Evolutionary conservation across 169 alveolate genomes (phyloP), one percentile per base, ranked within the genome.

Genomic region (Cryptosporidium xiaoi): DNA sequence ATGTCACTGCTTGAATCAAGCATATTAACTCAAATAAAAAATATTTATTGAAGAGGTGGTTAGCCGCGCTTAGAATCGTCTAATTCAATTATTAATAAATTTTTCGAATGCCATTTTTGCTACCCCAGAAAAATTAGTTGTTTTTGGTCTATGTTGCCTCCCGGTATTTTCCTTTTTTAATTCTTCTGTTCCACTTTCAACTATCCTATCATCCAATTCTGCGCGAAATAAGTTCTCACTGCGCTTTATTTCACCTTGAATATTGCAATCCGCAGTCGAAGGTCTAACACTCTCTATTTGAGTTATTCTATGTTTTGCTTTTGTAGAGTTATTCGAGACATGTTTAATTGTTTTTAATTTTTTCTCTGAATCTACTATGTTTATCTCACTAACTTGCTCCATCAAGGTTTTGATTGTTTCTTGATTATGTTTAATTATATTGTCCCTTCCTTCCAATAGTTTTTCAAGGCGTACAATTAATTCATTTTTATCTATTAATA

Each of bases 51-150:
- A 51, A 40, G 8, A 7, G 8, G n/a, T 13, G 31, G 0, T 7
- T 18, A 20, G 12, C 31, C 24, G 64, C 64, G 31, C 31, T 55
- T 24, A 24, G 64, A 20, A 20, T 7, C 16, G 33, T 20, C 66
- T 16, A 56, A 16, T 56, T 33, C 62, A 58, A 3, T 77, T 60
- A 4, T 48, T 58, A 27, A 58, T 33, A 36, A 60, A 77, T 40
- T 77, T 77, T 16, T 77, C 77, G 18, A 77, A 58, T 77, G 85
- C 85, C 85, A 77, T 77, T 51, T 40, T 77, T 44, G 85, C 85
- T 16, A 77, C 85, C 12, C 71, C 71, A 36, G 85, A 31, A 1
- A 77, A 33, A 60, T 12, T 20, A 12, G 85, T 16, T 8, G 15
- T 58, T 36, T 55, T 10, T 13, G 29, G 2, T 13, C 31, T 12